These are phyloP conservation scores for Eucalyptus regnans DNA, from an alignment of 345 rosid species.

Conservation along the genomic window DNA sequence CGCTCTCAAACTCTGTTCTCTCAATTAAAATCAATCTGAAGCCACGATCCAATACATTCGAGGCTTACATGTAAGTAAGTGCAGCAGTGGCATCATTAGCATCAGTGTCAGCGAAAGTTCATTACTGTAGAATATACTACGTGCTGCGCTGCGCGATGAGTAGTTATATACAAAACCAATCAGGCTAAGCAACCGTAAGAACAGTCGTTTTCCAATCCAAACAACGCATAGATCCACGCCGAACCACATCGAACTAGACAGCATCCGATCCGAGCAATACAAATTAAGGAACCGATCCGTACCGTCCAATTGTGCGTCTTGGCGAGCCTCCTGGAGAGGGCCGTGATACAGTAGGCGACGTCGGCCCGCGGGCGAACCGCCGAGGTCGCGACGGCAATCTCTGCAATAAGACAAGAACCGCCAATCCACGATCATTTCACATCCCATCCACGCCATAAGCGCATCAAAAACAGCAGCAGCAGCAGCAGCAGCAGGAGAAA, in stretches of 20 bases:
- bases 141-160: neutral
- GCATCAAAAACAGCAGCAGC: neutral
- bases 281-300: neutral
- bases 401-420: slow-evolving; percentile 15
- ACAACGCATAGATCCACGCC: neutral
- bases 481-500: neutral
- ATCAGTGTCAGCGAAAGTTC: neutral
- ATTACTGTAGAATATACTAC: neutral
- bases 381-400: slow-evolving; percentile 60
- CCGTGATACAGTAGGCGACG: slow-evolving; percentile 84
- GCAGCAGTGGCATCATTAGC: neutral
- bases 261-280: neutral
- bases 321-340: slow-evolving; percentile 68
- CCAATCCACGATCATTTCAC: neutral
- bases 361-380: slow-evolving; percentile 83
- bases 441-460: neutral
- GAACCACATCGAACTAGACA: neutral
- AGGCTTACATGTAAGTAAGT: neutral
- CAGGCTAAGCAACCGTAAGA: neutral
- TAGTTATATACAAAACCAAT: neutral
- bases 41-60: neutral
- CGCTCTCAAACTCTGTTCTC: neutral
- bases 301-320: slow-evolving; percentile 95
- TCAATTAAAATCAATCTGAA: neutral
- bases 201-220: neutral